phyloP scores from a whole-genome alignment of 257 asterid genomes.

The Nicotiana paniculata region DNA sequence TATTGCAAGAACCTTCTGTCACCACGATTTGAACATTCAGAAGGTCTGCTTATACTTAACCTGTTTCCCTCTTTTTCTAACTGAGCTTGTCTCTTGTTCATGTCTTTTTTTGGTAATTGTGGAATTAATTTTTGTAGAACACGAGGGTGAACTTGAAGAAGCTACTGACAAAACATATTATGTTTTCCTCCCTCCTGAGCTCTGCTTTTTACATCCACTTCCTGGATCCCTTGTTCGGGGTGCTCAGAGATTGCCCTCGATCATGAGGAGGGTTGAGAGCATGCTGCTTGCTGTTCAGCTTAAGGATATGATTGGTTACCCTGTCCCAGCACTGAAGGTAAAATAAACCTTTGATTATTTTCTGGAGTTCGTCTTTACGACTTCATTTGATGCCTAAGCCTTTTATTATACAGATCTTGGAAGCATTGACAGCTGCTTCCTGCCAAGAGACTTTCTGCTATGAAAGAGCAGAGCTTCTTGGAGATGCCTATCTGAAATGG shows the following conservation, averaged over 20 bases:
- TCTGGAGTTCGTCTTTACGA: neutral
- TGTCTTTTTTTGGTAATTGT: constrained; percentile 4
- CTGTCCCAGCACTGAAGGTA: constrained; percentile 79
- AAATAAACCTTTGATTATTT: constrained; percentile 6
- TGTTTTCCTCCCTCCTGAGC: constrained; percentile 97
- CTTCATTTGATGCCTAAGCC: constrained; percentile 18
- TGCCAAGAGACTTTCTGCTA: constrained; percentile 98
- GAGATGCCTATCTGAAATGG: constrained; percentile 98
- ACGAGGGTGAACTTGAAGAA: constrained; percentile 63
- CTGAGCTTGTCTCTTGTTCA: constrained; percentile 15
- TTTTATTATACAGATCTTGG: constrained; percentile 56
- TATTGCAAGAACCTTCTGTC: constrained; percentile 96
- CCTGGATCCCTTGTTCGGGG: constrained; percentile 91
- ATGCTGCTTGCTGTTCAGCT: constrained; percentile 96
- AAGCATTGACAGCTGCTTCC: constrained; percentile 95
- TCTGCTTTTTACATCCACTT: constrained; percentile 92
- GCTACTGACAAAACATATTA: constrained; percentile 80
- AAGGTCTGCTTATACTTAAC: constrained; percentile 39
- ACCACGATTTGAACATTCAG: constrained; percentile 91
- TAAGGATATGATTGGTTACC: constrained; percentile 59
- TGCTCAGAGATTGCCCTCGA: constrained; percentile 95
- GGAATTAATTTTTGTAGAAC: constrained; percentile 33
- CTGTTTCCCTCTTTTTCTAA: constrained; percentile 2
- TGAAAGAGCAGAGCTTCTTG: constrained; percentile 92
- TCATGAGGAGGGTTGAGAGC: constrained; percentile 92